These are phyloP conservation scores for Pseudoscleropodium purum DNA, from an alignment of 225 moss, liverwort and hornwort genomes.

Conservation along the genomic window DNA sequence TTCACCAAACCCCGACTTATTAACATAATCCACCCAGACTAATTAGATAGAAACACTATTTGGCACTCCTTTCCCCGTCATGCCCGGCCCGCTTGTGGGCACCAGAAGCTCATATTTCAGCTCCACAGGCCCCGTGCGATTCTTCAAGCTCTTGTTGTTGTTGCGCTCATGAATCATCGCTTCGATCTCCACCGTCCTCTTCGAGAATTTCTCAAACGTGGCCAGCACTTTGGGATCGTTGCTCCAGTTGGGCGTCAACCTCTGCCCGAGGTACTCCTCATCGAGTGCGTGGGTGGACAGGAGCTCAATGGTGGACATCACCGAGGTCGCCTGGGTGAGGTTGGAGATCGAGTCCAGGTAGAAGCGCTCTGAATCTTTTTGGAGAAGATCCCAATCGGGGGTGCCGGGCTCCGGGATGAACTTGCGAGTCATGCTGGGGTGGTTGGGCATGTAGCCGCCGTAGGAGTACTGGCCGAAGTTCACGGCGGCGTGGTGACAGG, in stretches of 20 bases:
- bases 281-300: conserved; percentile 55
- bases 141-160: conserved; percentile 10
- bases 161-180: conserved; percentile 9
- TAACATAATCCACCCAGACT: no score
- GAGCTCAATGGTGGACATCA: conserved; percentile 55
- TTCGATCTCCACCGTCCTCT: conserved; percentile 3
- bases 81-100: conserved; percentile 20
- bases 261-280: conserved; percentile 60
- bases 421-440: conserved; percentile 30
- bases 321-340: conserved; percentile 2
- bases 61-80: conserved; percentile 48
- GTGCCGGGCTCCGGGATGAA: conserved; percentile 46
- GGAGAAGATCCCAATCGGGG: conserved; percentile 20
- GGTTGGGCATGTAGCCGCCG: conserved; percentile 47
- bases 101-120: conserved; percentile 22
- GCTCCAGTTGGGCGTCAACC: conserved; percentile 38
- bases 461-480: conserved; percentile 79
- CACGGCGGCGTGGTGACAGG: conserved; percentile 60
- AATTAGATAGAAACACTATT: conserved; percentile 23
- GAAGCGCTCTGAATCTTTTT: conserved; percentile 28
- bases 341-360: conserved; percentile 30
- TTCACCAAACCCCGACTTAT: background rate
- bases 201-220: conserved; percentile 16
- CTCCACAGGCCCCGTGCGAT: conserved; percentile 19
- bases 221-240: conserved; percentile 20